Evolutionary conservation across 306 rosid species (phyloP), one percentile per base, ranked within the genome.

Genomic region (Leucaena leucocephala): DNA sequence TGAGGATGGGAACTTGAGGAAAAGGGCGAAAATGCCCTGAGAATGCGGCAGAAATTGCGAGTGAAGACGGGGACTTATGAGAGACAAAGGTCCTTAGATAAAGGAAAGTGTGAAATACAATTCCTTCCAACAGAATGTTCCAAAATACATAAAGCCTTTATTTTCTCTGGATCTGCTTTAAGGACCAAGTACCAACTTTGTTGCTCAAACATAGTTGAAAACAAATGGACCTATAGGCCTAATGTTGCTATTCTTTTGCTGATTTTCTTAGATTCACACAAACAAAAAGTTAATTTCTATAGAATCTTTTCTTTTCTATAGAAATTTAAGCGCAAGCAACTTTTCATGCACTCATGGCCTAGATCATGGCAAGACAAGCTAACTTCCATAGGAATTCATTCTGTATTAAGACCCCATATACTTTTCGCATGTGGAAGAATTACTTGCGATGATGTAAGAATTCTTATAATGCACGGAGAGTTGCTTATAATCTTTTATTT

Each of bases 381-480:
- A n/a, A n/a, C 19, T 21, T 58, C 64, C 64, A 58, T 9, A 21
- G 22, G 6, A 58, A 58, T 58, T 22, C 64, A 50, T 50, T 50
- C 21, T 50, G 16, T 50, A 50, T 50, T 5, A 50, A 17, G 58
- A 50, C 9, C 58, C 58, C 49, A 45, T 8, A 45, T 45, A 16
- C 27, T 27, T 27, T 27, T 27, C 27, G 27, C 27, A 27, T 27
- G 27, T 27, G 27, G 27, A 27, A 27, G 27, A 1, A 27, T 0
- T 27, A 1, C 27, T 27, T 27, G 27, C 27, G 27, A 27, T 27
- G 27, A 76, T 75, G 36, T 34, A 52, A 61, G 68, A 35, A 46
- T 69, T 81, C 66, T 57, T 44, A 44, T 57, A 19, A 71, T 55
- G 45, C 71, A 72, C 72, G 54, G 21, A 68, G 4, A 54, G 52